These are phyloP conservation scores for Trichosporon asahii DNA, from an alignment of 1,284 basidiomycete genomes.

Conservation along the genomic window DNA sequence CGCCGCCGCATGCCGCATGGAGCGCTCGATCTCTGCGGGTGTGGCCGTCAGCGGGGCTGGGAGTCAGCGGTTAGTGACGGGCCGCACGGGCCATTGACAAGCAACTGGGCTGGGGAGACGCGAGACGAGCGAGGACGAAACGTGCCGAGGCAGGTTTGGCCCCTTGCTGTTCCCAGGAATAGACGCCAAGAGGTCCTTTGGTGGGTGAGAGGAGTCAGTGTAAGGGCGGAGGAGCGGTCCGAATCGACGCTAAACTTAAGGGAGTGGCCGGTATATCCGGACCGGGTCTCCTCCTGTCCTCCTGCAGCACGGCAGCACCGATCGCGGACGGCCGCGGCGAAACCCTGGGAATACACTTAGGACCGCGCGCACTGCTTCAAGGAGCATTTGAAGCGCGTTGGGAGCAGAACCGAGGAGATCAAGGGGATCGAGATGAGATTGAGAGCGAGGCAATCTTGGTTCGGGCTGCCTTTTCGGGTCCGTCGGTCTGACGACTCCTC, in stretches of 20 bases:
- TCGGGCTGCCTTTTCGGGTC: too few species aligned
- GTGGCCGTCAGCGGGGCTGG: too few species aligned
- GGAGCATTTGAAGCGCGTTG: background rate
- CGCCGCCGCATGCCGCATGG: background rate
- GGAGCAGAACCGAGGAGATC: background rate
- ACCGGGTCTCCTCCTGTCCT: background rate
- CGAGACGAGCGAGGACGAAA: too few species aligned
- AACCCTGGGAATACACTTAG: too few species aligned
- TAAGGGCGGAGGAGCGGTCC: background rate
- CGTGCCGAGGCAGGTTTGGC: too few species aligned
- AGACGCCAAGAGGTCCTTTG: background rate
- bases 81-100: background rate
- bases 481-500: too few species aligned
- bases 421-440: background rate
- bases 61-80: too few species aligned
- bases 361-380: background rate
- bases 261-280: background rate
- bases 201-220: background rate
- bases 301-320: background rate
- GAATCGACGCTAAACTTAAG: background rate
- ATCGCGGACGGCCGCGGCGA: background rate
- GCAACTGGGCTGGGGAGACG: too few species aligned
- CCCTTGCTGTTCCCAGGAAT: background rate
- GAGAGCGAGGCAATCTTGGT: background rate
- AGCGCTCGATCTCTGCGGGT: background rate